phyloP scores from a whole-genome alignment of 176 grass and related monocot genomes.

The Ampelocalamus luodianensis region DNA sequence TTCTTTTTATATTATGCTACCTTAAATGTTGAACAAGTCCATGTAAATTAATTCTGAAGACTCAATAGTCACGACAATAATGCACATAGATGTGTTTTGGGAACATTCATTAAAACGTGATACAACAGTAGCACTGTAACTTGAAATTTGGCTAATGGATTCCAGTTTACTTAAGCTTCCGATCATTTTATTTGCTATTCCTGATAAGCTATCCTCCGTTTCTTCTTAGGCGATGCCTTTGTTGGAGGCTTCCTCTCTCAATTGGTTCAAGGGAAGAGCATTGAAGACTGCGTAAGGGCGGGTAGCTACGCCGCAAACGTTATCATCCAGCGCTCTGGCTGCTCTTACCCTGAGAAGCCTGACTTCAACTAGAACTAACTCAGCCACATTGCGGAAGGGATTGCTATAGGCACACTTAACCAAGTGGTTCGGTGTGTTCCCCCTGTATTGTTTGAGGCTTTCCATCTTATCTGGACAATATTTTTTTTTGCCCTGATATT shows the following conservation, averaged over 20 bases:
- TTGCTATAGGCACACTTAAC: conserved; percentile 11
- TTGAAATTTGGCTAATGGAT: background rate
- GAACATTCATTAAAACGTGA: conserved; percentile 2
- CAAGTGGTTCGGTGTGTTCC: conserved; percentile 30
- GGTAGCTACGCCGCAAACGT: conserved; percentile 90
- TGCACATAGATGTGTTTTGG: background rate
- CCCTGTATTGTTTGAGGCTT: conserved; percentile 52
- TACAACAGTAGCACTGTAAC: background rate
- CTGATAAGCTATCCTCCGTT: background rate
- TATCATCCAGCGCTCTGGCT: conserved; percentile 87
- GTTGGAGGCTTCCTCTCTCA: conserved; percentile 97
- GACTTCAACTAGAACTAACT: conserved; percentile 68
- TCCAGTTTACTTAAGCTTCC: background rate
- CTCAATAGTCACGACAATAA: background rate
- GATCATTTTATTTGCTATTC: background rate
- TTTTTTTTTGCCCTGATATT: conserved; percentile 41
- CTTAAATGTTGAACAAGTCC: background rate
- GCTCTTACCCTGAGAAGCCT: conserved; percentile 96
- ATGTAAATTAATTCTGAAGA: background rate
- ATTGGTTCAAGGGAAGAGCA: conserved; percentile 79
- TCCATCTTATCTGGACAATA: conserved; percentile 37
- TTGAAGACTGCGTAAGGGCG: conserved; percentile 73
- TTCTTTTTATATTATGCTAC: background rate
- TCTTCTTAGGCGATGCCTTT: conserved; percentile 77
- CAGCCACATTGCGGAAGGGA: background rate